Conservation (phyloP, 371 early-diverging fungal species). For the Mortierella sp. region DNA sequence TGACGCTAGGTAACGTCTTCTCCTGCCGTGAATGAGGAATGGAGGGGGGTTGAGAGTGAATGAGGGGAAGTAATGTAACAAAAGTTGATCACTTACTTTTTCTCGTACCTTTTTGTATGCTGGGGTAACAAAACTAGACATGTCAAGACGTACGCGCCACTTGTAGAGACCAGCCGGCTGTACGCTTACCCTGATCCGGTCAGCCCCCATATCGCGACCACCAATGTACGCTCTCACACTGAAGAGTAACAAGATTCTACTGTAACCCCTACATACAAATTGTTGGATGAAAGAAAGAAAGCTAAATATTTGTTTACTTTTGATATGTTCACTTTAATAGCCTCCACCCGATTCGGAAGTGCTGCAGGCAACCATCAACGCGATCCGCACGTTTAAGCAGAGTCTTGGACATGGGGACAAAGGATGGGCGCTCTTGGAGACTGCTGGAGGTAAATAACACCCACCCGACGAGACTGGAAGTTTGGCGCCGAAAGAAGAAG, state of each 20-base stretch:
- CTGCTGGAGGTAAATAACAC: slow-evolving; percentile 70
- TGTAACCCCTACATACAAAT: not conserved
- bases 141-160: slow-evolving; percentile 66
- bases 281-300: not conserved
- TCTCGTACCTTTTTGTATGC: not conserved
- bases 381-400: slow-evolving; percentile 54
- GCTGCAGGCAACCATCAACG: slow-evolving; percentile 60
- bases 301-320: slow-evolving; percentile 17
- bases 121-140: slow-evolving; percentile 59
- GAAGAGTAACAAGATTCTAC: not conserved
- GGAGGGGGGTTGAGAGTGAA: not conserved
- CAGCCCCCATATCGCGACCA: slow-evolving; percentile 82
- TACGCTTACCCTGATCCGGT: slow-evolving; percentile 83
- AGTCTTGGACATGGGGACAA: slow-evolving; percentile 52
- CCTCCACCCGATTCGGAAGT: slow-evolving; percentile 58
- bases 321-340: slow-evolving; percentile 17
- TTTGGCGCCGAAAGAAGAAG: not conserved
- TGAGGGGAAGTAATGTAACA: not conserved
- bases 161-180: slow-evolving; percentile 64
- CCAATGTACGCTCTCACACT: slow-evolving; percentile 53
- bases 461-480: not conserved
- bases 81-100: not conserved
- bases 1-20: slow-evolving; percentile 73
- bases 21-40: not conserved
- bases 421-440: slow-evolving; percentile 72